A percentile compares a stretch with the other conserved stretches of the same genome.
Conservation (phyloP, 139 green algal species). For the Chlamydomonas applanata region DNA sequence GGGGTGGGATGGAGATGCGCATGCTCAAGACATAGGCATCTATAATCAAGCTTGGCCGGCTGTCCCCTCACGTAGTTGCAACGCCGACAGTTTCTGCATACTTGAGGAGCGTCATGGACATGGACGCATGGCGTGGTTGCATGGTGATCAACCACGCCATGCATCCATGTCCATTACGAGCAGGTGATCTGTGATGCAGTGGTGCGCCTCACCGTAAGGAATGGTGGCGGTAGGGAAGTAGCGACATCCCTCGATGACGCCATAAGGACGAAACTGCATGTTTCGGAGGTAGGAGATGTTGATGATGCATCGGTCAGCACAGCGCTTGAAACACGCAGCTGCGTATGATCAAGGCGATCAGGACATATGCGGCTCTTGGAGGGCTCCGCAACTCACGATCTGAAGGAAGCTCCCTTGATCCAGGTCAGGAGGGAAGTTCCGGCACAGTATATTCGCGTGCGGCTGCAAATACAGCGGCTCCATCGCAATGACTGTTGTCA, state of each 20-base stretch:
- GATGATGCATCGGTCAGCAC: too few relatives aligned
- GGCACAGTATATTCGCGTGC: conserved; percentile 5
- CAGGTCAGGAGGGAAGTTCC: conserved; percentile 3
- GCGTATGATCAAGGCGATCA: too few relatives aligned
- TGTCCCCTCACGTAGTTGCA: too few relatives aligned
- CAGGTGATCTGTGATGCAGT: too few relatives aligned
- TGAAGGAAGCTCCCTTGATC: conserved; percentile 5
- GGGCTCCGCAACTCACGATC: neutral
- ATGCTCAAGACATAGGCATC: too few relatives aligned
- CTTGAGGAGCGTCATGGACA: too few relatives aligned
- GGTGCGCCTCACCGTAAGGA: conserved; percentile 6
- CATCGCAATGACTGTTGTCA: neutral
- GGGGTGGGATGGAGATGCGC: neutral
- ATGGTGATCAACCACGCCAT: too few relatives aligned
- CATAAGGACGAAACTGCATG: conserved; percentile 8
- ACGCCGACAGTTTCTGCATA: too few relatives aligned
- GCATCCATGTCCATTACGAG: too few relatives aligned
- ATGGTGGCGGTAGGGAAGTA: conserved; percentile 1
- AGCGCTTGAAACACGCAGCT: too few relatives aligned
- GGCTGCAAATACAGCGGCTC: conserved; percentile 9
- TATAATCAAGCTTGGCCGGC: too few relatives aligned
- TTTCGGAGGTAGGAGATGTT: neutral
- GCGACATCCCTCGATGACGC: conserved; percentile 6
- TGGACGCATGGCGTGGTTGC: too few relatives aligned
- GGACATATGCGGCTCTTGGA: neutral